Evolutionary conservation across 257 asterid genomes (phyloP).

Genomic region (Fraxinus excelsior): DNA sequence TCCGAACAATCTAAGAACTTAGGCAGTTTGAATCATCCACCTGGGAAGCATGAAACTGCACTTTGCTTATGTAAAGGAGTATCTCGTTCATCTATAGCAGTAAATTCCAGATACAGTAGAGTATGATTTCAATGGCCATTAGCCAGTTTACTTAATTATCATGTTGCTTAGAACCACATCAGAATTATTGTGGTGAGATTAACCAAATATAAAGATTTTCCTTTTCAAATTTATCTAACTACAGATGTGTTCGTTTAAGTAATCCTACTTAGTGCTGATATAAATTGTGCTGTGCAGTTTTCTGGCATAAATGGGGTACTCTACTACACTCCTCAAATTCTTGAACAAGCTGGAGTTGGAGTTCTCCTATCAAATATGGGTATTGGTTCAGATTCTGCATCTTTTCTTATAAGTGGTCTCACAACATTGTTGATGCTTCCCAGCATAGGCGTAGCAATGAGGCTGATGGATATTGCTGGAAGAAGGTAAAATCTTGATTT

Average conservation of each 20-base stretch:
- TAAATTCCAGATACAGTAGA: too few relatives aligned
- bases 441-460: slow-evolving; percentile 92
- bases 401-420: slow-evolving; percentile 78
- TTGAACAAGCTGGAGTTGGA: slow-evolving; percentile 96
- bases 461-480: slow-evolving; percentile 92
- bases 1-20: not conserved
- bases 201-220: not conserved
- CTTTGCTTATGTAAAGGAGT: too few relatives aligned
- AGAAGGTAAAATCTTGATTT: slow-evolving; percentile 61
- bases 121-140: too few relatives aligned
- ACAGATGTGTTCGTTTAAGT: not conserved
- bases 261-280: slow-evolving; percentile 13
- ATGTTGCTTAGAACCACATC: not conserved
- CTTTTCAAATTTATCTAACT: not conserved
- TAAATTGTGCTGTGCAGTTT: slow-evolving; percentile 45
- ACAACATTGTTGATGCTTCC: slow-evolving; percentile 96
- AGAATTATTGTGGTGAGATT: not conserved
- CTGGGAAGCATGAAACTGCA: not conserved
- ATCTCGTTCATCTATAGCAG: too few relatives aligned
- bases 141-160: too few relatives aligned
- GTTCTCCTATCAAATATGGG: slow-evolving; percentile 77
- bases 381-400: slow-evolving; percentile 73
- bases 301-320: slow-evolving; percentile 96
- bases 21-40: not conserved
- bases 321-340: slow-evolving; percentile 97